These are phyloP conservation scores for Eucalyptus shirleyi DNA, from an alignment of 345 rosid species.

Conservation along the genomic window DNA sequence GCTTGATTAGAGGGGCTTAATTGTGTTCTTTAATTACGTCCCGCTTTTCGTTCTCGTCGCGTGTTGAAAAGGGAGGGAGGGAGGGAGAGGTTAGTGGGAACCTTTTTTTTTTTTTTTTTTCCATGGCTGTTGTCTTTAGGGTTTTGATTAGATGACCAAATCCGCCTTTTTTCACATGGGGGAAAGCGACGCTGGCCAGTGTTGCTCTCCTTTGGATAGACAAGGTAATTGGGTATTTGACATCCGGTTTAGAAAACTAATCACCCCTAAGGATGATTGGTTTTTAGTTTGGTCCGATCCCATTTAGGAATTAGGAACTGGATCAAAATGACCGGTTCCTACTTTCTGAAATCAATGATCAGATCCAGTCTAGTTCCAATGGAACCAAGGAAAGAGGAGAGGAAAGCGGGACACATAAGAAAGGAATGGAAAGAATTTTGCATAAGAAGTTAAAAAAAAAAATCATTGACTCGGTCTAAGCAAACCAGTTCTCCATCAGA, in stretches of 20 bases:
- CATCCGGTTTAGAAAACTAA: not conserved
- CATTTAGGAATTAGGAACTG: not conserved
- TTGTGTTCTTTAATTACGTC: not conserved
- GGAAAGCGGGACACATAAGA: not conserved
- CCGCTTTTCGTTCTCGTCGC: not conserved
- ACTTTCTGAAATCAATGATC: too few species aligned
- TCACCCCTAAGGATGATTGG: not conserved
- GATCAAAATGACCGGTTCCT: not conserved
- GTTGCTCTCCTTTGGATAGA: not conserved
- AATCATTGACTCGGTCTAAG: rapidly evolving
- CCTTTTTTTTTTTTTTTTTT: not conserved
- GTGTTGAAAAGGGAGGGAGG: not conserved
- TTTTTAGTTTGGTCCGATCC: not conserved
- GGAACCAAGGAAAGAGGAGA: not conserved
- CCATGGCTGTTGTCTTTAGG: not conserved
- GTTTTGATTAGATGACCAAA: not conserved
- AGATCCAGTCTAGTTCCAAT: too few species aligned
- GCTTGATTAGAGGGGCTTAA: not conserved
- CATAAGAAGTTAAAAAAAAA: not conserved
- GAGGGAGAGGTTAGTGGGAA: not conserved
- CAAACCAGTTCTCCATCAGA: rapidly evolving
- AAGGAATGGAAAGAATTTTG: not conserved
- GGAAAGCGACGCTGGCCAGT: not conserved
- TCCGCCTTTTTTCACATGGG: not conserved
- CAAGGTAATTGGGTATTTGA: not conserved